Evolutionary conservation across 164 flowering plant species (phyloP).

Genomic region (Umbellularia californica): DNA sequence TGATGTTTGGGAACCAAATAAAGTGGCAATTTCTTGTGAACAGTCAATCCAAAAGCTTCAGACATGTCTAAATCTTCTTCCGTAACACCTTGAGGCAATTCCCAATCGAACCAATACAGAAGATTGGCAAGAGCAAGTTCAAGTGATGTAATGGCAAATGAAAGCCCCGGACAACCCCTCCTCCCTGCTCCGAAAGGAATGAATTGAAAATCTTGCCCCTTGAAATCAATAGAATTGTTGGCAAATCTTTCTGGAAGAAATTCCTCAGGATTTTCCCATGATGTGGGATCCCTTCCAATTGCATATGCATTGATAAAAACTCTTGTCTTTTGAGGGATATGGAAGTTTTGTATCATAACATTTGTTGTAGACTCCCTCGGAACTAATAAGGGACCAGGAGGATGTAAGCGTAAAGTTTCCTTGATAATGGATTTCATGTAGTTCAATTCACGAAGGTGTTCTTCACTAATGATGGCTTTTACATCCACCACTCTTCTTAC

Average conservation of each 20-base stretch:
- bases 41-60: background rate
- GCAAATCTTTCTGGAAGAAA: conserved; percentile 8
- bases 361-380: background rate
- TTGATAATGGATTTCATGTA: background rate
- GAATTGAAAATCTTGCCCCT: conserved; percentile 2
- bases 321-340: background rate
- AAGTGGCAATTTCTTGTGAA: background rate
- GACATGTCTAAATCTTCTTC: background rate
- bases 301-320: conserved; percentile 3
- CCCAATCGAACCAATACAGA: conserved; percentile 5
- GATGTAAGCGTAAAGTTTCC: background rate
- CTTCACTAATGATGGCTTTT: background rate
- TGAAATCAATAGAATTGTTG: conserved; percentile 1
- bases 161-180: conserved; percentile 3
- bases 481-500: background rate
- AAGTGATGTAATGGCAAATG: background rate
- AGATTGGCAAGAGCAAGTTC: conserved; percentile 9
- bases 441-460: background rate
- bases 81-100: background rate
- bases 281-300: conserved; percentile 4
- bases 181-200: conserved; percentile 8
- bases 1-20: background rate
- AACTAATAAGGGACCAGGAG: background rate
- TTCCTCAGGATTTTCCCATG: conserved; percentile 5
- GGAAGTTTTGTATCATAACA: background rate